Conservation (phyloP, 768 basidiomycete genomes). For the Boletus rubroflammeus region DNA sequence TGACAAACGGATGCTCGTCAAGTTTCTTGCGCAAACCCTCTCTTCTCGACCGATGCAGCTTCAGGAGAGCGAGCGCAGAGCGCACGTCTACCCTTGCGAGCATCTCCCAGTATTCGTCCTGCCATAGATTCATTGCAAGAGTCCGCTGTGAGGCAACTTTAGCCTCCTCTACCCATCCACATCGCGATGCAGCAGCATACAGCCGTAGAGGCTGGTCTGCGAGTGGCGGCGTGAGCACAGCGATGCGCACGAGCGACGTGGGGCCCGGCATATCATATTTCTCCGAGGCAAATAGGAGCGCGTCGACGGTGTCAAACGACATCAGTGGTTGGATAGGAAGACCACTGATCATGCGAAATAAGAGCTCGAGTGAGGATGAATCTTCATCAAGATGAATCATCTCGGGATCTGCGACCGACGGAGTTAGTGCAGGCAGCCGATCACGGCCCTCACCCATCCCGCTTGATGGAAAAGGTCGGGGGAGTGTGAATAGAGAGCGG, state of each 20-base stretch:
- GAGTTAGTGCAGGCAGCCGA: slow-evolving; percentile 4
- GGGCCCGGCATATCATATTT: slow-evolving; percentile 72
- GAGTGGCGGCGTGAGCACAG: slow-evolving; percentile 51
- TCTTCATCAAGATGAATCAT: slow-evolving; percentile 58
- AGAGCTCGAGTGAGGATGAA: slow-evolving; percentile 46
- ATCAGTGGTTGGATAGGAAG: slow-evolving; percentile 46
- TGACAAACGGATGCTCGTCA: slow-evolving; percentile 57
- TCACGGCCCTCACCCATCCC: background rate
- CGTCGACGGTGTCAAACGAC: slow-evolving; percentile 53
- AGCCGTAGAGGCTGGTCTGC: slow-evolving; percentile 49
- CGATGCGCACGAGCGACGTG: slow-evolving; percentile 53
- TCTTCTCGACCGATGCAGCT: slow-evolving; percentile 51
- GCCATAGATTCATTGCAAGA: slow-evolving; percentile 50
- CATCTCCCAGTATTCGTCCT: slow-evolving; percentile 40
- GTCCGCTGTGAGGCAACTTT: slow-evolving; percentile 52
- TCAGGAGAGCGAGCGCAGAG: slow-evolving; percentile 52
- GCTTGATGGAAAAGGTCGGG: slow-evolving; percentile 31
- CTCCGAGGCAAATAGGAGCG: slow-evolving; percentile 58
- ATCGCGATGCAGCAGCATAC: slow-evolving; percentile 53
- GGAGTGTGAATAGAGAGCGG: slow-evolving; percentile 55
- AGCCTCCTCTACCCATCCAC: slow-evolving; percentile 56
- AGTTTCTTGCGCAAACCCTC: slow-evolving; percentile 48
- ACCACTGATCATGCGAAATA: slow-evolving; percentile 62
- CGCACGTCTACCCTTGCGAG: slow-evolving; percentile 47
- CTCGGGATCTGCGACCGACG: slow-evolving; percentile 25